Conservation (phyloP, 495 filamentous ascomycete species). For the Hypoxylon trugodes region DNA sequence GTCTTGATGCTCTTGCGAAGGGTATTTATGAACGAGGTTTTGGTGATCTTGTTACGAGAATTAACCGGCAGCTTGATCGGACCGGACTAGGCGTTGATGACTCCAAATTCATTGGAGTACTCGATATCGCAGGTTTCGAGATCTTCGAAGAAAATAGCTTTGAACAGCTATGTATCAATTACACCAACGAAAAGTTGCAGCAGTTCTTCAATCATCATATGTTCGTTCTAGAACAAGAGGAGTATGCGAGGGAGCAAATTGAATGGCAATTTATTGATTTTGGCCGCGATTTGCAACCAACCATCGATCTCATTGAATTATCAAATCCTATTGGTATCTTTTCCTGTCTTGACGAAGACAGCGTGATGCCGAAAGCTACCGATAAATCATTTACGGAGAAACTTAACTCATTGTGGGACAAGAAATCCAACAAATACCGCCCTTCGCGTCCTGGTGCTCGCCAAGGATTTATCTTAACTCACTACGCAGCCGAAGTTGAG, state of each 20-base stretch:
- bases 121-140: conserved; percentile 99
- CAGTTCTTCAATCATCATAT: conserved; percentile 99
- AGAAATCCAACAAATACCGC: conserved; percentile 92
- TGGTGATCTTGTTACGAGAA: conserved; percentile 87
- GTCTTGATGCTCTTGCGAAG: conserved; percentile 92
- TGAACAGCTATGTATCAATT: conserved; percentile 99
- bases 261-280: conserved; percentile 99
- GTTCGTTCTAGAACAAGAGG: conserved; percentile 99
- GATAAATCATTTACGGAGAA: conserved; percentile 98
- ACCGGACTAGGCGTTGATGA: conserved; percentile 82
- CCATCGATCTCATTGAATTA: conserved; percentile 96
- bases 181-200: conserved; percentile 99
- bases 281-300: conserved; percentile 95
- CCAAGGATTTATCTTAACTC: conserved; percentile 97
- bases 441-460: conserved; percentile 74
- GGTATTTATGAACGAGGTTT: conserved; percentile 98
- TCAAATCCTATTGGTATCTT: conserved; percentile 98
- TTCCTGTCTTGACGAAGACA: conserved; percentile 97
- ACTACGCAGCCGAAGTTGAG: conserved; percentile 98
- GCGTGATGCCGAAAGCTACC: conserved; percentile 98
- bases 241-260: conserved; percentile 97
- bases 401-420: conserved; percentile 94
- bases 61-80: conserved; percentile 90
- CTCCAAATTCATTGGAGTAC: conserved; percentile 93
- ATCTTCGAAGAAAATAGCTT: conserved; percentile 99